phyloP scores from a whole-genome alignment of 768 basidiomycete genomes.

The Suillus discolor region DNA sequence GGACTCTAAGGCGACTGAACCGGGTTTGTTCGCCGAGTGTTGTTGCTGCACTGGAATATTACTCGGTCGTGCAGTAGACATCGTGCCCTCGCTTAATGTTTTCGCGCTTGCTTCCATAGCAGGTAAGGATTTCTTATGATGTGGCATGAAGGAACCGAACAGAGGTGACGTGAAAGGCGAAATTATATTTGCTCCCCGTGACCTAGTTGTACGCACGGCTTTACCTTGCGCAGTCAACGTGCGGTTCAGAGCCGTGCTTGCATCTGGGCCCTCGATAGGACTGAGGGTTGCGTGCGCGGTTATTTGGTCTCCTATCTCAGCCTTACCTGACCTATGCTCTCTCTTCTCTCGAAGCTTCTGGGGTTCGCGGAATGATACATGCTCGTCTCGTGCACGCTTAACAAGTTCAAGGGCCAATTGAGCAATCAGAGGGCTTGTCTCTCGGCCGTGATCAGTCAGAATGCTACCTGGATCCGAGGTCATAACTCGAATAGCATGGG shows the following conservation, averaged over 20 bases:
- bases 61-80: conserved; percentile 4
- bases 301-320: conserved; percentile 31
- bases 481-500: conserved; percentile 87
- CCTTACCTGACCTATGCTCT: conserved; percentile 34
- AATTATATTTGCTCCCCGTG: conserved; percentile 38
- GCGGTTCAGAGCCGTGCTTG: conserved; percentile 47
- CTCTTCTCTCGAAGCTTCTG: conserved; percentile 48
- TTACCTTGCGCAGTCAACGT: conserved; percentile 43
- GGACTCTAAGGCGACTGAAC: conserved; percentile 70
- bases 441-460: conserved; percentile 68
- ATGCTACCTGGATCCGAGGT: conserved; percentile 75
- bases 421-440: conserved; percentile 62
- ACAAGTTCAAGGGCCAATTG: conserved; percentile 70
- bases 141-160: conserved; percentile 60
- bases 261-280: conserved; percentile 43
- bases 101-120: conserved; percentile 25
- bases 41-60: conserved; percentile 20
- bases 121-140: conserved; percentile 44
- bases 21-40: conserved; percentile 33
- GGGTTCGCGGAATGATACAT: conserved; percentile 43
- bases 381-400: conserved; percentile 65
- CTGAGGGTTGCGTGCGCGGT: conserved; percentile 48
- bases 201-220: conserved; percentile 35
- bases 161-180: conserved; percentile 56
- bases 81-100: conserved; percentile 16